phyloP scores from a whole-genome alignment of 2,329 filamentous ascomycete species.

The Sclerotinia subarctica region DNA sequence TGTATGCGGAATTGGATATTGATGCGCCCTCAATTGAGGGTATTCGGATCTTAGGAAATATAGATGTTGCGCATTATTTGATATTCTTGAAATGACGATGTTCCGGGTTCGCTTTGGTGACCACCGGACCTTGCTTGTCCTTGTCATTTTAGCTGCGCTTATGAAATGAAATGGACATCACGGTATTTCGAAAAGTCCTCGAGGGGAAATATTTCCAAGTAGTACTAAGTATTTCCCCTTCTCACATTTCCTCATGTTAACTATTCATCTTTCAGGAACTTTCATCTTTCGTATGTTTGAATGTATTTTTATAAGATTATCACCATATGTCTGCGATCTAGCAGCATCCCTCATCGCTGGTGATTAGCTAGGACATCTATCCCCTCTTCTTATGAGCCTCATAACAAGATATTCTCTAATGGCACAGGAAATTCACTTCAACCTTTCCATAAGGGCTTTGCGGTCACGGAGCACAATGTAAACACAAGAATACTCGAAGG shows the following conservation, averaged over 20 bases:
- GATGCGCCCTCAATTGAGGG: neutral
- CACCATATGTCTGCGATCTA: neutral
- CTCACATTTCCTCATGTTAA: neutral
- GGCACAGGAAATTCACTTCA: no score
- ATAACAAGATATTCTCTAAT: no score
- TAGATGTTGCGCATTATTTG: conserved; percentile 13
- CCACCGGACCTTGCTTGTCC: conserved; percentile 1
- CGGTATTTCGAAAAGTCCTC: neutral
- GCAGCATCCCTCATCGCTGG: neutral
- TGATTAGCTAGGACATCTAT: conserved; percentile 1
- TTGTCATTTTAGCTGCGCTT: neutral
- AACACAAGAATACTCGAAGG: neutral
- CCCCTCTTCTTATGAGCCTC: neutral
- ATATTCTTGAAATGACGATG: conserved; percentile 8
- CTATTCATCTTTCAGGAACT: neutral
- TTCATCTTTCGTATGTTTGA: neutral
- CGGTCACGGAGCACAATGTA: neutral
- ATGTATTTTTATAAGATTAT: neutral
- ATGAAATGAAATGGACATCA: neutral
- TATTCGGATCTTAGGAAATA: neutral
- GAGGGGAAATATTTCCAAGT: neutral
- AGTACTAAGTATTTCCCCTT: no score
- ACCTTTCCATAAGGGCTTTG: no score
- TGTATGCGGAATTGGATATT: neutral
- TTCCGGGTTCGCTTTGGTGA: neutral